Conservation (phyloP, 2,329 filamentous ascomycete species). For the Colletotrichum sublineola region DNA sequence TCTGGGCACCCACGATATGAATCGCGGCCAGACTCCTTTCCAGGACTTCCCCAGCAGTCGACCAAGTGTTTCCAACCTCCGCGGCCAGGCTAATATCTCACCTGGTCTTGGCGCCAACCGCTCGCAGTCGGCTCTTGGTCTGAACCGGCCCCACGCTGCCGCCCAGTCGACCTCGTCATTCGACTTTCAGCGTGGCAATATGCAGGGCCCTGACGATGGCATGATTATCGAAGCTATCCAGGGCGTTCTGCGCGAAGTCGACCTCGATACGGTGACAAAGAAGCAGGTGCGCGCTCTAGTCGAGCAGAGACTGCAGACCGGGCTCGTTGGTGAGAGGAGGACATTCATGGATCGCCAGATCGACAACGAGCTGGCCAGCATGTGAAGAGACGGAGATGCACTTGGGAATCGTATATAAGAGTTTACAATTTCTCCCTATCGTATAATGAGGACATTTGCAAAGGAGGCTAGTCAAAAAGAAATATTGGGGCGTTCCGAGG, state of each 20-base stretch:
- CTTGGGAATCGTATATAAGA: slow-evolving; percentile 32
- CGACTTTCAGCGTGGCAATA: slow-evolving; percentile 69
- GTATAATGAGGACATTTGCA: slow-evolving; percentile 31
- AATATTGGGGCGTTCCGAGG: slow-evolving; percentile 34
- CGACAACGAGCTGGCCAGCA: slow-evolving; percentile 91
- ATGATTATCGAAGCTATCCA: slow-evolving; percentile 89
- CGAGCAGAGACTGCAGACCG: slow-evolving; percentile 92
- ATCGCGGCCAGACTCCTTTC: slow-evolving; percentile 69
- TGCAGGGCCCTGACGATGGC: slow-evolving; percentile 79
- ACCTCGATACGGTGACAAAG: slow-evolving; percentile 97
- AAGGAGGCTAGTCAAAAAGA: slow-evolving; percentile 23
- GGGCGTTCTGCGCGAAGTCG: slow-evolving; percentile 85
- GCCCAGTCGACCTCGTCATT: slow-evolving; percentile 68
- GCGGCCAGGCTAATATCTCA: slow-evolving; percentile 62
- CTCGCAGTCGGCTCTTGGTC: slow-evolving; percentile 62
- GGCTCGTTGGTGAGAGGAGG: slow-evolving; percentile 86
- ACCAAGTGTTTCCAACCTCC: slow-evolving; percentile 74
- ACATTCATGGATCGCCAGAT: slow-evolving; percentile 94
- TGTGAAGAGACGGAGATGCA: slow-evolving; percentile 67
- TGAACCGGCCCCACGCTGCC: slow-evolving; percentile 59
- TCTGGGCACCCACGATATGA: slow-evolving; percentile 63
- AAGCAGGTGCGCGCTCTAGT: slow-evolving; percentile 94
- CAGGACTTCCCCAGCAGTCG: slow-evolving; percentile 65
- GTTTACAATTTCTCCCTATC: slow-evolving; percentile 18
- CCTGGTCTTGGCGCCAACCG: slow-evolving; percentile 57